These are phyloP conservation scores for Artemisia argyi DNA, from an alignment of 129 eudicot species.

Conservation along the genomic window DNA sequence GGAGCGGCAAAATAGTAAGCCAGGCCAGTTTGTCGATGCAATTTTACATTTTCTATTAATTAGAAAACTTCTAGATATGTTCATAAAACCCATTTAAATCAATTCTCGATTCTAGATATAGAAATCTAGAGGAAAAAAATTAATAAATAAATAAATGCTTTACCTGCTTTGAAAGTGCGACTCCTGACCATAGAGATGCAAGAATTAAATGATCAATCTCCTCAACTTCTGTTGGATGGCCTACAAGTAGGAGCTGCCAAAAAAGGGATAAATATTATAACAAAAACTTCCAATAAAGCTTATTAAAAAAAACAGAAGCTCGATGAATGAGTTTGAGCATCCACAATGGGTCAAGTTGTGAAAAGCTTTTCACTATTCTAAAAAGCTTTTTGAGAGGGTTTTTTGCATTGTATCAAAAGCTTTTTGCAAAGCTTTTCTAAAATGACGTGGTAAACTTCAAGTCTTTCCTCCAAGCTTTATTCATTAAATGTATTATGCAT, in stretches of 20 bases:
- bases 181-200: conserved; percentile 73
- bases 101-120: not conserved
- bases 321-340: not conserved
- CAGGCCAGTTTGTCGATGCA: too few species aligned
- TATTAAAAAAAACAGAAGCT: not conserved
- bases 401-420: too few species aligned
- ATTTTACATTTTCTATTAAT: too few species aligned
- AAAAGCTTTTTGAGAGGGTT: too few species aligned
- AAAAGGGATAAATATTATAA: conserved; percentile 7
- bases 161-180: conserved; percentile 64
- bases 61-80: not conserved
- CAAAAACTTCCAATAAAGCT: not conserved
- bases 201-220: conserved; percentile 71
- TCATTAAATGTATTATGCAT: too few species aligned
- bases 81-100: conserved; percentile 7
- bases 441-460: too few species aligned
- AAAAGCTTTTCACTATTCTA: too few species aligned
- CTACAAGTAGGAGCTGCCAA: conserved; percentile 51
- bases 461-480: too few species aligned
- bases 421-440: too few species aligned
- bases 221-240: conserved; percentile 56
- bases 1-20: too few species aligned
- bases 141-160: not conserved
- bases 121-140: too few species aligned
- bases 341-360: too few species aligned